phyloP scores from a whole-genome alignment of 2,329 filamentous ascomycete genomes.

The Botrytis cinerea region DNA sequence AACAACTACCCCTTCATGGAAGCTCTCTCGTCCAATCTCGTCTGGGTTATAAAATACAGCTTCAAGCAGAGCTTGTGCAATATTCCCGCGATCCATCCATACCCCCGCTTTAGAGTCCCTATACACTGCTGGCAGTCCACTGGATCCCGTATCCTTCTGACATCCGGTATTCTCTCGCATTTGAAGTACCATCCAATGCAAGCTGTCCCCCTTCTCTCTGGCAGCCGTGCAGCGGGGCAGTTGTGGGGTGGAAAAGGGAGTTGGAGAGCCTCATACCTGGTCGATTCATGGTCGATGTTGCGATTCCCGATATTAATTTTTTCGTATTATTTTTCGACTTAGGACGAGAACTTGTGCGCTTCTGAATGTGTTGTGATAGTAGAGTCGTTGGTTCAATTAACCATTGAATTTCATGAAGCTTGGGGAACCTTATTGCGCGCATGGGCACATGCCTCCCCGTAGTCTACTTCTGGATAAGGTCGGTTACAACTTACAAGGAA shows the following conservation, averaged over 20 bases:
- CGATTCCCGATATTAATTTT: not conserved
- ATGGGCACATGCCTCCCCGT: conserved; percentile 26
- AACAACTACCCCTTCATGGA: not conserved
- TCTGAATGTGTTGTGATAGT: conserved; percentile 9
- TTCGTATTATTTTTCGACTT: not conserved
- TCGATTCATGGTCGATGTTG: conserved; percentile 39
- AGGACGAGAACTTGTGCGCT: conserved; percentile 19
- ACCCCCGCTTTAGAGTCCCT: not conserved
- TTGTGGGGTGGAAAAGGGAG: conserved; percentile 33
- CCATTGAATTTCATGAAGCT: conserved; percentile 25
- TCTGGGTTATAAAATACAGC: not conserved
- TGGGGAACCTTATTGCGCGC: conserved; percentile 22
- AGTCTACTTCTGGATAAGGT: conserved; percentile 23
- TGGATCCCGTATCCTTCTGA: not conserved
- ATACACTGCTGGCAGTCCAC: not conserved
- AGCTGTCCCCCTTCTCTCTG: conserved; percentile 21
- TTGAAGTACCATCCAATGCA: conserved; percentile 1
- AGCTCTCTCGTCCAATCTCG: not conserved
- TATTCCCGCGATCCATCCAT: not conserved
- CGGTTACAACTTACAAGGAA: conserved; percentile 9
- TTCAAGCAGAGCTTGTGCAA: not conserved
- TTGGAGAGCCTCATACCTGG: conserved; percentile 39
- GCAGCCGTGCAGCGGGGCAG: conserved; percentile 35
- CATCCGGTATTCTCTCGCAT: not conserved
- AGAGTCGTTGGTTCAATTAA: conserved; percentile 12